Conservation (phyloP, 106 monocot genomes). For the Dendrobium catenatum region DNA sequence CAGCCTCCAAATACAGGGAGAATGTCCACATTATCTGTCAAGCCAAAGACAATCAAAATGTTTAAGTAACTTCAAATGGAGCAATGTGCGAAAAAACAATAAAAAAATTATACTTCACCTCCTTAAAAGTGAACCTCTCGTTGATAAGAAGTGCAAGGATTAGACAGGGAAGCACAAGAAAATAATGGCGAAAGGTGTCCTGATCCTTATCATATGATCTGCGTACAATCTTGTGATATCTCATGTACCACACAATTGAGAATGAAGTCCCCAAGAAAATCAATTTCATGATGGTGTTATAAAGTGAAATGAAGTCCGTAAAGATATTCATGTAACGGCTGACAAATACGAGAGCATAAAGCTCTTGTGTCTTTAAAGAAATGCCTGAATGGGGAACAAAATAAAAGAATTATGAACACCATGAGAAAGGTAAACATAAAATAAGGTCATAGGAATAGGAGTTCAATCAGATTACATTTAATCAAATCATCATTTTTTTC, state of each 20-base stretch:
- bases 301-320: conserved; percentile 55
- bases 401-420: not conserved
- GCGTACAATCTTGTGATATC: conserved; percentile 52
- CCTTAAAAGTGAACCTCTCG: conserved; percentile 51
- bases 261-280: conserved; percentile 62
- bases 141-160: conserved; percentile 43
- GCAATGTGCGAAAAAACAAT: not conserved
- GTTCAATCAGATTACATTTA: not conserved
- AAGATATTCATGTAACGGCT: conserved; percentile 58
- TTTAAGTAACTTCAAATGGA: not conserved
- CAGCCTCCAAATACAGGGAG: conserved; percentile 76
- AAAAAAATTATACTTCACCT: conserved; percentile 23
- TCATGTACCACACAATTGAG: conserved; percentile 69
- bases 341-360: conserved; percentile 69
- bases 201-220: conserved; percentile 76
- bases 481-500: too few species aligned
- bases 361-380: conserved; percentile 77
- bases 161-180: conserved; percentile 48
- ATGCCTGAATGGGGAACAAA: conserved; percentile 34
- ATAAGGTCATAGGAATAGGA: not conserved
- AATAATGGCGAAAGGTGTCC: conserved; percentile 65
- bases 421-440: not conserved
- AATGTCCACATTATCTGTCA: conserved; percentile 85
- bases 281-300: conserved; percentile 69
- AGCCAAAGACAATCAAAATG: not conserved